Conservation (phyloP, 1,284 basidiomycete genomes). For the Ganoderma resinaceum region DNA sequence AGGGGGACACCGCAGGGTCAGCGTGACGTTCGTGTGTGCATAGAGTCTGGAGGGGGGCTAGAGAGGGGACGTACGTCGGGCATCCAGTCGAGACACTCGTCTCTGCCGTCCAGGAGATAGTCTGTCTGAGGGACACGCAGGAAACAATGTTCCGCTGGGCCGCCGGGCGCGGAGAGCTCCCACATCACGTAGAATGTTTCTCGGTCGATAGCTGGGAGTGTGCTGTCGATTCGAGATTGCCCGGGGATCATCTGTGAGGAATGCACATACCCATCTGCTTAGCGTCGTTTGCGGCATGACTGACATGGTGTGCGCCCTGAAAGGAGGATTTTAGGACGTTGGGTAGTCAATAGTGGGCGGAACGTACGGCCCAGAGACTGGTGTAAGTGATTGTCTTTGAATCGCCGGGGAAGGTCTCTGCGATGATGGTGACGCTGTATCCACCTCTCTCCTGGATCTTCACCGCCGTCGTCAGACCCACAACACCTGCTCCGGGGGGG, state of each 20-base stretch:
- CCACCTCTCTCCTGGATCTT: constrained; percentile 63
- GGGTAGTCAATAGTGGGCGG: constrained; percentile 6
- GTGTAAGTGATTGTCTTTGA: constrained; percentile 73
- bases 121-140: constrained; percentile 66
- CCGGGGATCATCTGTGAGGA: background rate
- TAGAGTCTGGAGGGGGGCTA: background rate
- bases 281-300: constrained; percentile 53
- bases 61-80: constrained; percentile 57
- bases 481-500: constrained; percentile 56
- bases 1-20: background rate
- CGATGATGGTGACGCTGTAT: constrained; percentile 68
- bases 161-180: constrained; percentile 65
- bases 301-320: constrained; percentile 76
- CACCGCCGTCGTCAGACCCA: constrained; percentile 76
- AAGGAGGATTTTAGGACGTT: background rate
- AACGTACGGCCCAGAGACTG: constrained; percentile 78
- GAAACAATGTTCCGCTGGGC: constrained; percentile 62
- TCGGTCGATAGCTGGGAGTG: constrained; percentile 62
- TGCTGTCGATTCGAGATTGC: background rate
- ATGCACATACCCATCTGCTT: constrained; percentile 54
- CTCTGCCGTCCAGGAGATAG: constrained; percentile 56
- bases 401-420: constrained; percentile 72
- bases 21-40: background rate
- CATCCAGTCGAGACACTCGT: constrained; percentile 59
- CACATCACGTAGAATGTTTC: constrained; percentile 79